Evolutionary conservation across 306 rosid genomes (phyloP), one percentile per base, ranked within the genome.

Genomic region (Chamaecrista fasciculata): DNA sequence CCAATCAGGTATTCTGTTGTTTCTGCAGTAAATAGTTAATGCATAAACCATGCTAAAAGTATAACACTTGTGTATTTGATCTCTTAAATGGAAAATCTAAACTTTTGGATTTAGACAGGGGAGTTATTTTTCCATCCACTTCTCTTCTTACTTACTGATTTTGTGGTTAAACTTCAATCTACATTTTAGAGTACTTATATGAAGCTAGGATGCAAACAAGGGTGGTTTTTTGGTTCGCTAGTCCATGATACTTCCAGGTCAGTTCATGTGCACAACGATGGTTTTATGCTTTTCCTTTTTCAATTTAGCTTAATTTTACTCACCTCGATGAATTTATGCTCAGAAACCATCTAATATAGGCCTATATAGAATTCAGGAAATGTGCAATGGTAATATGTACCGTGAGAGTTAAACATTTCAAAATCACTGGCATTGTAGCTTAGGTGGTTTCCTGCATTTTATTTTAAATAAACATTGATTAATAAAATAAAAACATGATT

Each of bases 151-250:
- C 40, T 59, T 26, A 28, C 20, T 71, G 70, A 67, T 75, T 65
- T 52, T 51, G 18, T 58, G 46, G 34, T 72, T 59, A 46, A 61
- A 50, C 33, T 72, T 49, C 44, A 66, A 75, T 59, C 26, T 48
- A 24, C 39, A 46, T 79, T 75, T 46, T 84, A 94, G 98, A 77
- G 83, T 77, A 88, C 94, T 49, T 94, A 94, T 79, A 94, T 90
- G 19, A 94, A 82, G 89, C 86, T 94, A 55, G 96, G 83, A 62
- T 80, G 87, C 76, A 79, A 85, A 28, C 96, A 90, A 86, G 96
- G 96, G 82, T 94, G 97, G 98, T 90, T 94, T 84, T 67, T 66
- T 51, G 85, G 97, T 76, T 69, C 87, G 46, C 79, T 86, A 39
- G 69, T 75, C 76, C 96, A 90, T 56, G 87, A 86, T 73, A 67